A percentile compares a stretch with the other conserved stretches of the same genome.
Conservation (phyloP, 1,284 basidiomycete species). For the Fomitopsis schrenkii region DNA sequence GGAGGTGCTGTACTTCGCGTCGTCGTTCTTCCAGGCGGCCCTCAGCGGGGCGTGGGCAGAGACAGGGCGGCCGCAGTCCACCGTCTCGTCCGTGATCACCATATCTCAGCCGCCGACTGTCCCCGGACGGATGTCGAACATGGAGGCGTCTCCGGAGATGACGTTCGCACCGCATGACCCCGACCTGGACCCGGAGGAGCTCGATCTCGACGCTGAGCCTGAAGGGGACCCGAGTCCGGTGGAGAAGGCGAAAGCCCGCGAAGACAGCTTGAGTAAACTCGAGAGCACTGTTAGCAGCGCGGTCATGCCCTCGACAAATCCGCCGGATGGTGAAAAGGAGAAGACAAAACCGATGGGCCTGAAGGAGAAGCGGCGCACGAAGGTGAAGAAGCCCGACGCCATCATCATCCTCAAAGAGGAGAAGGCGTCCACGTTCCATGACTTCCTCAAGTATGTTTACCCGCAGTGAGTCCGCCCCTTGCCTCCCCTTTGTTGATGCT, state of each 20-base stretch:
- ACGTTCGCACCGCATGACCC: constrained; percentile 54
- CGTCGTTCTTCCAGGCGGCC: constrained; percentile 83
- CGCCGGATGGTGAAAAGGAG: constrained; percentile 8
- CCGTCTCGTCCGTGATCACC: constrained; percentile 74
- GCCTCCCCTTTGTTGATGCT: background rate
- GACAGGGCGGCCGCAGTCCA: constrained; percentile 61
- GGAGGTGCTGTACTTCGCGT: constrained; percentile 80
- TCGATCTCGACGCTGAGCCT: constrained; percentile 36
- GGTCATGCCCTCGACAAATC: constrained; percentile 9
- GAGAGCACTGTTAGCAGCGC: constrained; percentile 15
- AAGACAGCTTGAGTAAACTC: constrained; percentile 31
- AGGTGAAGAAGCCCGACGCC: constrained; percentile 56
- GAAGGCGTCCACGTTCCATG: constrained; percentile 77
- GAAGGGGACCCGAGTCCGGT: constrained; percentile 28
- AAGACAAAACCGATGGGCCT: background rate
- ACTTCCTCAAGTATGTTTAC: constrained; percentile 83
- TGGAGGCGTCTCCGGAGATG: constrained; percentile 46
- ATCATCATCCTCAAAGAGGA: constrained; percentile 82
- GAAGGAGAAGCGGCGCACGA: constrained; percentile 4
- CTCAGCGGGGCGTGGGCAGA: constrained; percentile 79
- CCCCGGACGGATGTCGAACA: constrained; percentile 40
- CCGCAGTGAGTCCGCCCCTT: constrained; percentile 58
- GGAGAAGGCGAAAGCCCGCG: constrained; percentile 27
- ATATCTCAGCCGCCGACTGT: constrained; percentile 67
- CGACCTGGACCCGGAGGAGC: constrained; percentile 41